Evolutionary conservation across 148 eudicot genomes (phyloP), one percentile per base, ranked within the genome.

Genomic region (Tetragonia tetragonoides): DNA sequence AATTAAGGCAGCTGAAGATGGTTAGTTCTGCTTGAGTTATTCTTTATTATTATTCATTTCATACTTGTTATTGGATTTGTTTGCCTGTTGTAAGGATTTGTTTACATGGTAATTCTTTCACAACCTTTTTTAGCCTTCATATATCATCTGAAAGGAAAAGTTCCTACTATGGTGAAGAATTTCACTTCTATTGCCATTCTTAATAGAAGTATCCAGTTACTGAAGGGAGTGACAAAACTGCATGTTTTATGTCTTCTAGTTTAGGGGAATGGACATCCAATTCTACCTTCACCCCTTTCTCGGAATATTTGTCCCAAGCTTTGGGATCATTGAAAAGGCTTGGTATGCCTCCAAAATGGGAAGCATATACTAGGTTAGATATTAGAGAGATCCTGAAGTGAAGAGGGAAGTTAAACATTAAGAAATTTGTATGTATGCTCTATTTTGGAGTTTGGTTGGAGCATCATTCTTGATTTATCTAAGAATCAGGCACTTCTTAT

Each of bases 1-100:
- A 96, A 79, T 80, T 96, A 73, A 85, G 95, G 78, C 87, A 81
- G 89, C 98, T 93, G 80, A 96, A 93, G 88, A 90, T 89, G 93
- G 99, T 96, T 20, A 78, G 87, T 81, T 66, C 44, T 61, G 40
- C 67, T 76, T 37, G 65, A n/a, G 57, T 51, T 78, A 64, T 72
- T 28, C 77, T 70, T 66, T 53, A 47, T 47, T 70, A 15, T 57
- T 79, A 17, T 61, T 78, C 46, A 23, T 68, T 5, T 11, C 11
- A 28, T 74, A 24, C 18, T 37, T 28, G 14, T 39, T 11, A n/a
- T 16, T 16, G 72, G 9, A 64, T 28, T 21, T 68, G 7, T 53
- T 60, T 73, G 23, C 38, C 3, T 66, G 73, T 73, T 14, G 21
- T 53, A 54, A 7, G 39, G 11, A 23, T 34, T 64, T 64, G 12